phyloP scores from a whole-genome alignment of 495 filamentous ascomycete genomes.

The Aspergillus cristatus region DNA sequence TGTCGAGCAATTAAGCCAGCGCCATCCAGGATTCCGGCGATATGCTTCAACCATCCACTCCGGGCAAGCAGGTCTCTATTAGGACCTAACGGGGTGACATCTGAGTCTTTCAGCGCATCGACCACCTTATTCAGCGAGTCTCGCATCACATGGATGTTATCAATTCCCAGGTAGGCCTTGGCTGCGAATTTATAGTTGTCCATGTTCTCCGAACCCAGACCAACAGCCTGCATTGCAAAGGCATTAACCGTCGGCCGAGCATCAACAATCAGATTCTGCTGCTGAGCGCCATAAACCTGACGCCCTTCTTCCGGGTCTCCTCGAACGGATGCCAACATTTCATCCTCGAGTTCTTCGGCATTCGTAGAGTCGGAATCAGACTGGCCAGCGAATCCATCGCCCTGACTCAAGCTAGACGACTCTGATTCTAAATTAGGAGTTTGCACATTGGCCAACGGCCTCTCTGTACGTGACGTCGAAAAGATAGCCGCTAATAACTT shows the following conservation, averaged over 20 bases:
- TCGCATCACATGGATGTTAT: constrained; percentile 98
- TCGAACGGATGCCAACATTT: constrained; percentile 46
- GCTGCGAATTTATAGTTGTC: constrained; percentile 90
- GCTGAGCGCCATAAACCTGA: constrained; percentile 85
- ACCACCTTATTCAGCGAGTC: constrained; percentile 83
- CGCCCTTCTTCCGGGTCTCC: constrained; percentile 33
- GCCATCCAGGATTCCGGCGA: constrained; percentile 74
- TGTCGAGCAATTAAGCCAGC: constrained; percentile 76
- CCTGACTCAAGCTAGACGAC: constrained; percentile 48
- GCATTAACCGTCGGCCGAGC: constrained; percentile 94
- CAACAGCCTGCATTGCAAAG: constrained; percentile 88
- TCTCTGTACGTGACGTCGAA: constrained; percentile 52
- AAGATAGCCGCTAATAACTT: constrained; percentile 90
- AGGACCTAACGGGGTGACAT: constrained; percentile 75
- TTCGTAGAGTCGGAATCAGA: constrained; percentile 36
- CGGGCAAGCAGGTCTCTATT: constrained; percentile 73
- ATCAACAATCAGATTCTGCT: constrained; percentile 93
- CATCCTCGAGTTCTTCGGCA: constrained; percentile 65
- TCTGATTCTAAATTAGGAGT: constrained; percentile 40
- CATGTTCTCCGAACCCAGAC: constrained; percentile 95
- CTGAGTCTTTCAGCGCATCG: constrained; percentile 85
- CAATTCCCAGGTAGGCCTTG: constrained; percentile 93
- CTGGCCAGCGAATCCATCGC: constrained; percentile 34
- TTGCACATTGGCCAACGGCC: constrained; percentile 36
- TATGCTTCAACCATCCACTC: constrained; percentile 90